phyloP scores from a whole-genome alignment of 331 rosid genomes.

The Acacia pycnantha region DNA sequence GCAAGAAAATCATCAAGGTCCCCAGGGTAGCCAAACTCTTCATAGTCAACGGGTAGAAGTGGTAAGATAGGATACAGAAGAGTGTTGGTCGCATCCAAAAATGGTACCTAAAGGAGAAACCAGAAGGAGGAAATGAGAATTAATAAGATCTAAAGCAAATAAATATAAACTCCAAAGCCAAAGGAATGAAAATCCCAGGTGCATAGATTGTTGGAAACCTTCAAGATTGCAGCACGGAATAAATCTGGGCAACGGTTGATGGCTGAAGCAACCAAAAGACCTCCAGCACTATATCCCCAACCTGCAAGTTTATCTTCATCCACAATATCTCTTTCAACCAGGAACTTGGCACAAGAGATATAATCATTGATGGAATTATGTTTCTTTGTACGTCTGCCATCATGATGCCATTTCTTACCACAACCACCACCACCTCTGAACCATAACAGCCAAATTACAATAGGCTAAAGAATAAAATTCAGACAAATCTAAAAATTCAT shows the following conservation, averaged over 20 bases:
- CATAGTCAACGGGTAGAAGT: constrained; percentile 65
- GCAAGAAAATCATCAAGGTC: constrained; percentile 80
- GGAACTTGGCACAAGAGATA: constrained; percentile 82
- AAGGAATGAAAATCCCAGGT: constrained; percentile 11
- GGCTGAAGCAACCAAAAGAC: constrained; percentile 91
- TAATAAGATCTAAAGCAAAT: constrained; percentile 24
- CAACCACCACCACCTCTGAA: constrained; percentile 93
- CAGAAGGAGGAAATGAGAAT: constrained; percentile 12
- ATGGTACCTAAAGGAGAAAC: constrained; percentile 73
- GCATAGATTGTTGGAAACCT: constrained; percentile 45
- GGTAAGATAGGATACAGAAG: constrained; percentile 86
- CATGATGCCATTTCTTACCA: constrained; percentile 87
- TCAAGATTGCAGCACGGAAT: constrained; percentile 80
- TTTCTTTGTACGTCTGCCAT: constrained; percentile 70
- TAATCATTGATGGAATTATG: constrained; percentile 76
- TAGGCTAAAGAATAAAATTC: constrained; percentile 1
- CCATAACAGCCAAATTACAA: constrained; percentile 33
- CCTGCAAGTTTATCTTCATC: constrained; percentile 79
- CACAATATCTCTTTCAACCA: constrained; percentile 61
- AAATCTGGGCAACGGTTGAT: constrained; percentile 72
- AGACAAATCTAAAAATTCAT: constrained; percentile 9
- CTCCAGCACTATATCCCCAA: constrained; percentile 92
- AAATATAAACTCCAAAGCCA: constrained; percentile 20
- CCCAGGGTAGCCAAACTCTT: constrained; percentile 92
- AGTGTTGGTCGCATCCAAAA: constrained; percentile 83